phyloP scores from a whole-genome alignment of 768 basidiomycete species.

The Tulasnella sp. region DNA sequence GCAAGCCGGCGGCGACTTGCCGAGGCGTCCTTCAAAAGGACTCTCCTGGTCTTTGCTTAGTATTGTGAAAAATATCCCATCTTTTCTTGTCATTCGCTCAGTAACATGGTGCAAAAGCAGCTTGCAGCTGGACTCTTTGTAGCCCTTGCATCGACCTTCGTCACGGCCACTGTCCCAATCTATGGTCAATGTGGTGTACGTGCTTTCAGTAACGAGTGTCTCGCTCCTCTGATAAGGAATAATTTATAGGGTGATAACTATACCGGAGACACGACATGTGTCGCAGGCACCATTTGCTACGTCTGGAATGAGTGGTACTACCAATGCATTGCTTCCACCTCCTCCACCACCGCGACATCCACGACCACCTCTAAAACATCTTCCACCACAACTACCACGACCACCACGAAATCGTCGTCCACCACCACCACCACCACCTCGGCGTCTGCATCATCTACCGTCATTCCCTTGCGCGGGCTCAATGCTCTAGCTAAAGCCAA shows the following conservation, averaged over 20 bases:
- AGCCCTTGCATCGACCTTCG: neutral
- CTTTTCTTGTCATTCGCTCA: neutral
- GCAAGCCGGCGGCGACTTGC: neutral
- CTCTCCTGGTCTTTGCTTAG: neutral
- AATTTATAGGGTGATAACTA: neutral
- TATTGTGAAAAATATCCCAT: neutral
- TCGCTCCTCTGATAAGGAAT: too few relatives aligned
- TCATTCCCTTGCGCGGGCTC: conserved; percentile 13
- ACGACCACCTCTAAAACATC: neutral
- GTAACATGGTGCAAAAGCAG: neutral
- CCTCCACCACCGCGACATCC: neutral
- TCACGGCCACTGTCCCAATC: neutral
- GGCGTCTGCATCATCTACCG: neutral
- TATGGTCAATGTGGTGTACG: conserved; percentile 17
- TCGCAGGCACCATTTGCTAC: neutral
- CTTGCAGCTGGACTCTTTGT: neutral
- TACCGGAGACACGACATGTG: neutral
- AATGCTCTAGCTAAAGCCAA: conserved; percentile 30
- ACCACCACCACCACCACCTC: neutral
- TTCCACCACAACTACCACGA: neutral
- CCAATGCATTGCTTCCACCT: neutral
- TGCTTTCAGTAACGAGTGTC: neutral
- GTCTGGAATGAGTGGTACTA: neutral
- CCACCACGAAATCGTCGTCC: neutral
- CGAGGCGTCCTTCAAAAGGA: neutral